phyloP scores from a whole-genome alignment of 2,329 filamentous ascomycete genomes.

The Thelonectria discophora region DNA sequence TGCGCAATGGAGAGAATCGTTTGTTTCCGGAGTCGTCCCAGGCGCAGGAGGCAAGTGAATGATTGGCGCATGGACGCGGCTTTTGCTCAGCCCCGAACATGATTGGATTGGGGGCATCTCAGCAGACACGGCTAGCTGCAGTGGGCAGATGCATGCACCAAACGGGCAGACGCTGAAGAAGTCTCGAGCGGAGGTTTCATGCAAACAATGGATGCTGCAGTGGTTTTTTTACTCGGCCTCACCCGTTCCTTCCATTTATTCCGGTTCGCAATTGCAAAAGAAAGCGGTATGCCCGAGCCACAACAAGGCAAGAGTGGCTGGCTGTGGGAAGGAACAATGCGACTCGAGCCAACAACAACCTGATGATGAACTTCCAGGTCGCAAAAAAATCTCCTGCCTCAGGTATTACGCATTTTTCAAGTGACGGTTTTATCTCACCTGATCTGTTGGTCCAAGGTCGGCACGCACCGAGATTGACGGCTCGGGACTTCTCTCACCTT shows the following conservation, averaged over 20 bases:
- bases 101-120: constrained; percentile 26
- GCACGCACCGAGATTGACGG: background rate
- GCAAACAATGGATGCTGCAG: background rate
- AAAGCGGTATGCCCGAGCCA: background rate
- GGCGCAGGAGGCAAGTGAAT: constrained; percentile 10
- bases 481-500: background rate
- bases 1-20: constrained; percentile 10
- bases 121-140: constrained; percentile 18
- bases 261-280: background rate
- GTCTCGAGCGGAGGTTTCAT: background rate
- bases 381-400: no score
- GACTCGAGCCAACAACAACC: no score
- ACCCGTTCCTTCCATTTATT: background rate
- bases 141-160: constrained; percentile 22
- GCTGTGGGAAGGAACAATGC: background rate
- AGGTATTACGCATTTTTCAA: no score
- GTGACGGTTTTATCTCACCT: no score
- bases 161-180: constrained; percentile 3
- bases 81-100: constrained; percentile 14
- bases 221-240: background rate
- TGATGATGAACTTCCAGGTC: no score
- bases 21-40: constrained; percentile 9
- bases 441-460: no score
- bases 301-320: background rate
- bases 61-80: constrained; percentile 23